Evolutionary conservation across 2,329 filamentous ascomycete species (phyloP).

Genomic region (Trichoderma breve): DNA sequence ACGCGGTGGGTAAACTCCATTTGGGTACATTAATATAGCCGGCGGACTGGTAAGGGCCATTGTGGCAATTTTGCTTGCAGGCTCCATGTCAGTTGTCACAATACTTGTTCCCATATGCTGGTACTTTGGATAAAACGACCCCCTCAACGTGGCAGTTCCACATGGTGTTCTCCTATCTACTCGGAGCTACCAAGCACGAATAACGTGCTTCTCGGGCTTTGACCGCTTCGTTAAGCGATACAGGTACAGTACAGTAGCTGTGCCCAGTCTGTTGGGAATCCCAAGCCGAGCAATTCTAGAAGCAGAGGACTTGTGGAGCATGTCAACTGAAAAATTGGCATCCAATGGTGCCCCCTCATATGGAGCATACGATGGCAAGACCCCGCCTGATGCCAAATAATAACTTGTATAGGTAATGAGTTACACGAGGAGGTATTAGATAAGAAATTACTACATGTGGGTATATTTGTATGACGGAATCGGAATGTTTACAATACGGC

Average conservation of each 20-base stretch:
- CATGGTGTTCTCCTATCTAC: not conserved
- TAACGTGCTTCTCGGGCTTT: not conserved
- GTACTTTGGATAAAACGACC: not conserved
- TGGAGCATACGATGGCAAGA: not conserved
- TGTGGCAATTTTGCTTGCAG: not conserved
- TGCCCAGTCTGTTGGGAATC: not conserved
- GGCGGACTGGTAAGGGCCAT: not conserved
- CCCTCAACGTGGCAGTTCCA: not conserved
- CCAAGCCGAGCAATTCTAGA: not conserved
- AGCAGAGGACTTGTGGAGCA: not conserved
- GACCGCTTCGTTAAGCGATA: not conserved
- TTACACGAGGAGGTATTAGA: not conserved
- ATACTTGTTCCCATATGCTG: not conserved
- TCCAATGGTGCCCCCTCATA: not conserved
- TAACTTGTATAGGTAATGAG: not conserved
- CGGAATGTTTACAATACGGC: not conserved
- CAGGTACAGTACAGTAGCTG: not conserved
- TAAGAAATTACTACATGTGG: not conserved
- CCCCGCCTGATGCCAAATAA: not conserved
- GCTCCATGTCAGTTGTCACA: not conserved
- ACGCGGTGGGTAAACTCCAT: not conserved
- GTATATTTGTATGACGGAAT: not conserved
- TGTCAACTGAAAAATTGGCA: not conserved
- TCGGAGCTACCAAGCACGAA: not conserved
- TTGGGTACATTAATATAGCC: not conserved